These are phyloP conservation scores for Puya raimondii DNA, from an alignment of 176 grass and related monocot species.

Conservation along the genomic window DNA sequence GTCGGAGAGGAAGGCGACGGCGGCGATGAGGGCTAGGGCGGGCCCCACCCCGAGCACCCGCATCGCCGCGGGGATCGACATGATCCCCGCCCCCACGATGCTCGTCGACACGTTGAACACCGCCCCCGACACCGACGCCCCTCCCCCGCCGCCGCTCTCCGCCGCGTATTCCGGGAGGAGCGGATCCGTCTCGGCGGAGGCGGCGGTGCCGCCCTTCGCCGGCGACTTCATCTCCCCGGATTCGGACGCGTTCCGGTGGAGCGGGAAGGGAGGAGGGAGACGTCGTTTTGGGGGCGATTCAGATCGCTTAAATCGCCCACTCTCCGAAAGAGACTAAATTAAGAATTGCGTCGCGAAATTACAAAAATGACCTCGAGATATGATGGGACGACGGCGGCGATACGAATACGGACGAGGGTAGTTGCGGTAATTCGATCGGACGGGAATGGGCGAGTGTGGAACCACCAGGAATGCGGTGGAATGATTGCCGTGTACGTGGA, in stretches of 20 bases:
- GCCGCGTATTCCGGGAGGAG: constrained; percentile 38
- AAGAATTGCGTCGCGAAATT: too few relatives aligned
- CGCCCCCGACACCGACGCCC: constrained; percentile 46
- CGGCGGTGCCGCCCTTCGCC: neutral
- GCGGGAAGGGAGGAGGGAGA: neutral
- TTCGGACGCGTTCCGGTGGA: neutral
- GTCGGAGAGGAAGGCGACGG: constrained; percentile 47
- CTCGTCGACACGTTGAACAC: constrained; percentile 90
- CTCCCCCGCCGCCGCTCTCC: neutral
- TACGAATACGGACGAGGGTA: too few relatives aligned
- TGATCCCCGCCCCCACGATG: constrained; percentile 93
- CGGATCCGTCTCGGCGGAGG: constrained; percentile 13
- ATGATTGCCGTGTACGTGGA: too few relatives aligned
- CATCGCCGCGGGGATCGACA: constrained; percentile 93
- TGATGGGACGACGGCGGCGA: too few relatives aligned
- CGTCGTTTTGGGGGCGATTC: neutral
- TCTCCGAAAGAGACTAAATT: too few relatives aligned
- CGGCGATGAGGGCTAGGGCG: constrained; percentile 33
- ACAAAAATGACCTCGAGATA: too few relatives aligned
- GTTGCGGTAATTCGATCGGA: too few relatives aligned
- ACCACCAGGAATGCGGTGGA: too few relatives aligned
- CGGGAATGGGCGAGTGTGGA: too few relatives aligned
- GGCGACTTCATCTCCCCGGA: constrained; percentile 10
- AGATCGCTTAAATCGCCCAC: neutral
- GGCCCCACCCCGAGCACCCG: constrained; percentile 67